Percentiles rank a stretch among this genome's conserved stretches.
phyloP scores from a whole-genome alignment of 805 yeast genomes.

The Yarrowia osloensis region DNA sequence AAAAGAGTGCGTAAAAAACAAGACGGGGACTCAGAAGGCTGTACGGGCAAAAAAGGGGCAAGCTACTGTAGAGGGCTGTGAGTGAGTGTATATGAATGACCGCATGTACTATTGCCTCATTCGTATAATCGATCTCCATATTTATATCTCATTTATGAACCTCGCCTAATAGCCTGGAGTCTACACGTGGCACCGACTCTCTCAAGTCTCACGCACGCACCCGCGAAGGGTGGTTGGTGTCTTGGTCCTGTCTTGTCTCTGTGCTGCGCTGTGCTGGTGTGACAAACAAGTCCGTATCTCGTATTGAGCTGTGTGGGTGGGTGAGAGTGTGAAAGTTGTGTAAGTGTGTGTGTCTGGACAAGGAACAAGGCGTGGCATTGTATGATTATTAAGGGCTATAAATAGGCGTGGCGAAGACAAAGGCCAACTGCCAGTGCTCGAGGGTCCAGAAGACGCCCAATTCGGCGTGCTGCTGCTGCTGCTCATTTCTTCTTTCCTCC shows the following conservation, averaged over 20 bases:
- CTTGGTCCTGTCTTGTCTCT: background rate
- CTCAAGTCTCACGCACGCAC: too few species aligned
- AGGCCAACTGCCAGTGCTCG: too few species aligned
- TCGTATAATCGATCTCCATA: too few species aligned
- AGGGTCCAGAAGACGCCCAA: too few species aligned
- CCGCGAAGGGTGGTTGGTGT: background rate
- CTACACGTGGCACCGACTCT: background rate
- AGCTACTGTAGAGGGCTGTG: too few species aligned
- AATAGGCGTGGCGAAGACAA: too few species aligned
- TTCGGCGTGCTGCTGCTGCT: background rate
- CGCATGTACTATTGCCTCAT: too few species aligned
- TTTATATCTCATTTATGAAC: background rate
- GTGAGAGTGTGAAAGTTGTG: background rate
- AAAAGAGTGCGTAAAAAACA: background rate
- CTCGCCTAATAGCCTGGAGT: background rate
- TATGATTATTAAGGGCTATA: too few species aligned
- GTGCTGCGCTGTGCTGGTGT: too few species aligned
- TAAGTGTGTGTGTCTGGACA: background rate
- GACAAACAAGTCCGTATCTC: background rate
- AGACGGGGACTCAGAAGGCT: background rate
- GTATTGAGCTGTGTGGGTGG: background rate
- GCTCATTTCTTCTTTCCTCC: background rate
- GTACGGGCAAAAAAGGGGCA: background rate
- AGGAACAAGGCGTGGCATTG: too few species aligned
- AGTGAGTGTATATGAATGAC: too few species aligned